Conservation (phyloP, 257 asterid genomes). For the Avicennia marina region DNA sequence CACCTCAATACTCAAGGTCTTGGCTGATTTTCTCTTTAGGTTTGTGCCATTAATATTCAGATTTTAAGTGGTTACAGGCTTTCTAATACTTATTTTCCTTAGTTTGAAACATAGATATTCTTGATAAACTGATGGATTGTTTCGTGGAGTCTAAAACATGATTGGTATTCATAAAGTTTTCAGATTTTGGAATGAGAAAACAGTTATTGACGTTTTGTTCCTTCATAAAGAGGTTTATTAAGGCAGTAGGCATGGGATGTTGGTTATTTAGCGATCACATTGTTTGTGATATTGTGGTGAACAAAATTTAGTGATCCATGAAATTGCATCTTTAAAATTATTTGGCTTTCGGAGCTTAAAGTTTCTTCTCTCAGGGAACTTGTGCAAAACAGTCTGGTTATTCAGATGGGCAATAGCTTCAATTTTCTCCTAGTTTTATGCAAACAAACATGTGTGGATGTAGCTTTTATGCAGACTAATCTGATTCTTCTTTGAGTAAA, state of each 20-base stretch:
- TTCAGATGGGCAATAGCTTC: background rate
- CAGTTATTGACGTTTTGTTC: background rate
- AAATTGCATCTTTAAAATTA: slow-evolving; percentile 1
- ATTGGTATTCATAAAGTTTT: background rate
- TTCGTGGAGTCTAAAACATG: background rate
- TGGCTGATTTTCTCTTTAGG: background rate
- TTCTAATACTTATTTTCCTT: no score
- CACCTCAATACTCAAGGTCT: background rate
- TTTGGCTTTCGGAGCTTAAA: background rate
- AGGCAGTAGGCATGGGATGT: background rate
- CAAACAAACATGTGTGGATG: background rate
- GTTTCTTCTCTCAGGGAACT: background rate
- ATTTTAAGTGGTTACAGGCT: background rate
- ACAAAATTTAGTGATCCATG: background rate
- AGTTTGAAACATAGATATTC: background rate
- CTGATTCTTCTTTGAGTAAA: background rate
- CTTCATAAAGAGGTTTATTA: slow-evolving; percentile 3
- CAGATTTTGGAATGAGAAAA: background rate
- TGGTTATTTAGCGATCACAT: slow-evolving; percentile 5
- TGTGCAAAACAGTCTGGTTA: background rate
- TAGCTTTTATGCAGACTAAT: no score
- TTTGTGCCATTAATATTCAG: slow-evolving; percentile 2
- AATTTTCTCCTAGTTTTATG: background rate
- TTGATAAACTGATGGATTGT: slow-evolving; percentile 5
- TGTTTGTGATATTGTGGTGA: background rate